phyloP scores from a whole-genome alignment of 2,329 filamentous ascomycete species.

The Xylaria sp. region DNA sequence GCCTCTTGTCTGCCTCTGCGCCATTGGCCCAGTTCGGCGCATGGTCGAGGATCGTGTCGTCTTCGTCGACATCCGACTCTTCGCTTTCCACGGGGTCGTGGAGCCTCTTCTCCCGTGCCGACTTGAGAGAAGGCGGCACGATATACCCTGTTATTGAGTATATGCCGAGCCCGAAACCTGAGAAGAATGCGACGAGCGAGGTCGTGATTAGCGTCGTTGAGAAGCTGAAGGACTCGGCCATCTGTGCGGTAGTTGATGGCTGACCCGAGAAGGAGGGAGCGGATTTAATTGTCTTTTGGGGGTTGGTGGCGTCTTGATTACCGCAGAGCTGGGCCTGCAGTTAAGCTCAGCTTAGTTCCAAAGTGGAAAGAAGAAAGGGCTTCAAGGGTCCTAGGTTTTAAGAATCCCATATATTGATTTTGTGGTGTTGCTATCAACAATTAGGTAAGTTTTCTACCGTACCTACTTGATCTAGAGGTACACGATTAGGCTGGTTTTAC shows the following conservation, averaged over 20 bases:
- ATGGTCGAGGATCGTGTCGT: conserved; percentile 69
- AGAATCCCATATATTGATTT: background rate
- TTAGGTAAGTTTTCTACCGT: background rate
- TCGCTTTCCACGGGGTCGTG: conserved; percentile 74
- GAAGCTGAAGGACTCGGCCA: conserved; percentile 21
- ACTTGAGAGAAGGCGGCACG: conserved; percentile 64
- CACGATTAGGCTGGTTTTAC: background rate
- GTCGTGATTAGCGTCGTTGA: conserved; percentile 73
- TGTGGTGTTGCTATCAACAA: background rate
- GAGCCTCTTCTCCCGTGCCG: conserved; percentile 67
- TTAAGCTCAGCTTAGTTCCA: background rate
- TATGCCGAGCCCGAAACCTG: conserved; percentile 84
- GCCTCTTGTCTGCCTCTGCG: conserved; percentile 66
- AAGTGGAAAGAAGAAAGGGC: background rate
- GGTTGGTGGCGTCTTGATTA: background rate
- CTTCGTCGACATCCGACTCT: conserved; percentile 74
- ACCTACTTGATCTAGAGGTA: background rate
- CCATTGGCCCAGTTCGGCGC: conserved; percentile 75
- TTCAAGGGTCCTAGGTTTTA: background rate
- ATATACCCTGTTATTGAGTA: conserved; percentile 73
- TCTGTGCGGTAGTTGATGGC: conserved; percentile 4
- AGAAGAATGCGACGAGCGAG: conserved; percentile 76
- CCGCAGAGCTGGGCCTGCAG: background rate
- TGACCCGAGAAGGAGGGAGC: background rate
- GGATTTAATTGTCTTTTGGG: background rate